These are phyloP conservation scores for Posidonia oceanica DNA, from an alignment of 116 monocot genomes.

Conservation along the genomic window DNA sequence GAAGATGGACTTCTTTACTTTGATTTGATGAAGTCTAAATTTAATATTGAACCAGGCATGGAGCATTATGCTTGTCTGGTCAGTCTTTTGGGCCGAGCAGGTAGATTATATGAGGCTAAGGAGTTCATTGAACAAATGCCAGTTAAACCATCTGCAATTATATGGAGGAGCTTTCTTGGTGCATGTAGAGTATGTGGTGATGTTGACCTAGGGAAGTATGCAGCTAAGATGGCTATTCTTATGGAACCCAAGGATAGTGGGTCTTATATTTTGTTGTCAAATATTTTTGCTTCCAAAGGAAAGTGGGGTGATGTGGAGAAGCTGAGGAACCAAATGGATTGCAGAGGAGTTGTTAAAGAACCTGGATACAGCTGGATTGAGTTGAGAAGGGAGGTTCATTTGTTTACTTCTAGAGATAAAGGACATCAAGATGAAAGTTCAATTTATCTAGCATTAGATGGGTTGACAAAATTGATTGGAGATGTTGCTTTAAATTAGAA, in stretches of 20 bases:
- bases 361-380: constrained; percentile 62
- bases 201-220: constrained; percentile 46
- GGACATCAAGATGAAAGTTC: neutral
- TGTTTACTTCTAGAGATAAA: constrained; percentile 4
- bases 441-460: constrained; percentile 1
- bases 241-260: constrained; percentile 39
- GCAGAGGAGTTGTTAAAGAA: constrained; percentile 32
- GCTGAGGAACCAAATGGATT: constrained; percentile 38
- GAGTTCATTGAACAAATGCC: constrained; percentile 54
- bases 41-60: constrained; percentile 39
- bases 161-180: constrained; percentile 66
- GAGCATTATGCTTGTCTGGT: constrained; percentile 76
- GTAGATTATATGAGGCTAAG: constrained; percentile 47
- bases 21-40: constrained; percentile 37
- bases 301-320: constrained; percentile 56
- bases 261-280: constrained; percentile 59
- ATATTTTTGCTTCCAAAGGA: constrained; percentile 60
- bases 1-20: constrained; percentile 50
- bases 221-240: constrained; percentile 42
- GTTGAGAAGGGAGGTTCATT: constrained; percentile 6
- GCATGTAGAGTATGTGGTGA: constrained; percentile 48
- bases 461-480: neutral
- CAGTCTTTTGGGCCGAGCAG: constrained; percentile 44
- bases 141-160: constrained; percentile 32
- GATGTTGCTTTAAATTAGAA: constrained; percentile 1